Conservation (phyloP, 2,329 filamentous ascomycete genomes). For the Botrytis deweyae region DNA sequence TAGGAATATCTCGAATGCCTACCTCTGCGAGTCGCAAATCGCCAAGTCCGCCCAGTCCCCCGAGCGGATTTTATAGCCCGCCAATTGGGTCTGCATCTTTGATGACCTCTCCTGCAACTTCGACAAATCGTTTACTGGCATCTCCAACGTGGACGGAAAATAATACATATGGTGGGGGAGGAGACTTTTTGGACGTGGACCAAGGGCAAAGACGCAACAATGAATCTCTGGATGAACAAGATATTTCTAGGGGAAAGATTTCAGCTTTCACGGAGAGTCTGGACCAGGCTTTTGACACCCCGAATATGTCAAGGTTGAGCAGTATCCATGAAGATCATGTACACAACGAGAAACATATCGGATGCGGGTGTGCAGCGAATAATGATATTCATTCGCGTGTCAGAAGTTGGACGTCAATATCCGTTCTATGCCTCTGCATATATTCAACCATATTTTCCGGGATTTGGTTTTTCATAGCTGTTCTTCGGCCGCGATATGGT, state of each 20-base stretch:
- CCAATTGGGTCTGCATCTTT: not conserved
- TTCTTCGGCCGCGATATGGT: conserved; percentile 63
- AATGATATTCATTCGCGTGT: conserved; percentile 31
- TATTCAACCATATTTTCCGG: conserved; percentile 65
- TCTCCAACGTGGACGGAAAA: conserved; percentile 24
- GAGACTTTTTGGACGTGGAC: not conserved
- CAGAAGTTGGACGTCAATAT: conserved; percentile 50
- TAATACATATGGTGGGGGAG: conserved; percentile 4
- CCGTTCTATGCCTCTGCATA: conserved; percentile 51
- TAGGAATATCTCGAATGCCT: conserved; percentile 18
- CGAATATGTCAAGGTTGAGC: conserved; percentile 8
- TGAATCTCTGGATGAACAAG: conserved; percentile 15
- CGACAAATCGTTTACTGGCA: conserved; percentile 21
- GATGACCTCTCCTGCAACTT: conserved; percentile 1
- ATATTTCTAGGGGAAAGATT: conserved; percentile 24
- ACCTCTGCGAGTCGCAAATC: conserved; percentile 12
- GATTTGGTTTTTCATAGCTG: conserved; percentile 63
- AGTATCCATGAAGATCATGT: not conserved
- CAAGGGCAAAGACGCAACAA: conserved; percentile 10
- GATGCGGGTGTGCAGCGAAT: conserved; percentile 28
- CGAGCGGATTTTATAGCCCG: conserved; percentile 11
- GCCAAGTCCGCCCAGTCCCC: conserved; percentile 6
- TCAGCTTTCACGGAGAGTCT: conserved; percentile 24
- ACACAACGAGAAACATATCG: conserved; percentile 24
- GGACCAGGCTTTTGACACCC: conserved; percentile 19